phyloP scores from a whole-genome alignment of 768 basidiomycete species.

The Tulasnella sp. region DNA sequence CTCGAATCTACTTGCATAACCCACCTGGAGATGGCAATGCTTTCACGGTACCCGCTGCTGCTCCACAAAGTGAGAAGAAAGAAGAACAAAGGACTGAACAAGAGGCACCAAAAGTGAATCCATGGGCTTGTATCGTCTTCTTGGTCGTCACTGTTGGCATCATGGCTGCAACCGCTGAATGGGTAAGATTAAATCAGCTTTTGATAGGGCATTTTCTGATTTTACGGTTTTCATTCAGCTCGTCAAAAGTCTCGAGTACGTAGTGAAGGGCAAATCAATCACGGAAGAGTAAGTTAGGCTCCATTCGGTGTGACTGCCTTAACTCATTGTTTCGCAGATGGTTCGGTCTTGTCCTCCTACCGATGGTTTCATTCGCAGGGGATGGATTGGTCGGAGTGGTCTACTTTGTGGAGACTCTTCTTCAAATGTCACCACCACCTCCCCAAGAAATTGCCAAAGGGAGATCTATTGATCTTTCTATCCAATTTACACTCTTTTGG shows the following conservation, averaged over 20 bases:
- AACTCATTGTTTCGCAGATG: conserved; percentile 31
- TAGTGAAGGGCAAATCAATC: conserved; percentile 34
- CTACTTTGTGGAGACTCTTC: conserved; percentile 39
- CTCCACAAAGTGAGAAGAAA: conserved; percentile 22
- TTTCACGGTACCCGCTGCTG: conserved; percentile 2
- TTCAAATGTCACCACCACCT: conserved; percentile 24
- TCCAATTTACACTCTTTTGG: conserved; percentile 69
- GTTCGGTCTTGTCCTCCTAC: conserved; percentile 62
- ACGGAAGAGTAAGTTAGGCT: conserved; percentile 37
- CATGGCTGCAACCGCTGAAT: conserved; percentile 60
- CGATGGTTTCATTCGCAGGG: conserved; percentile 58
- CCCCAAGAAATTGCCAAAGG: conserved; percentile 51
- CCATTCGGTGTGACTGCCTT: not conserved
- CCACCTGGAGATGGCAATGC: conserved; percentile 49
- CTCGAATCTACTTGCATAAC: conserved; percentile 56
- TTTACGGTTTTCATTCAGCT: conserved; percentile 29
- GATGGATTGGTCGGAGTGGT: conserved; percentile 50
- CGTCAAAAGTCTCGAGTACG: conserved; percentile 48
- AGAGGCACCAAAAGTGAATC: conserved; percentile 28
- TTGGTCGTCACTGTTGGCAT: conserved; percentile 42
- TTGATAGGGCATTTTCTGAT: not conserved
- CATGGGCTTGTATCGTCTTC: conserved; percentile 45
- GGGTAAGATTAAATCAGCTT: conserved; percentile 30
- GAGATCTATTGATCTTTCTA: conserved; percentile 61
- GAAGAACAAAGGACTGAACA: conserved; percentile 1